Base-by-base conservation (phyloP, 148 eudicot genomes). In the Fagopyrum homotropicum region DNA sequence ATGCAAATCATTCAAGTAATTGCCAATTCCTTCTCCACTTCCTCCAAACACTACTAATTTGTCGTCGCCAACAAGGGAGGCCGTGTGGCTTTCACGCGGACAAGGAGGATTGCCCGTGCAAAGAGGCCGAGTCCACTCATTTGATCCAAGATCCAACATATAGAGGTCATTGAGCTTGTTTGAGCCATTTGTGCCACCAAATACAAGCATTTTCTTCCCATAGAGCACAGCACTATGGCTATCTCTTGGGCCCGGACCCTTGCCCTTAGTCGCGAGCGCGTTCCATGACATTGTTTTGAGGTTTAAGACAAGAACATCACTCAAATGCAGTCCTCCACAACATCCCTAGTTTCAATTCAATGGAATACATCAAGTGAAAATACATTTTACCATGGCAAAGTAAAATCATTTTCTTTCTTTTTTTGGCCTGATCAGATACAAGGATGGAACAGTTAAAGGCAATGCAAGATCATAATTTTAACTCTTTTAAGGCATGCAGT, bases 21-120 rank as follows among this genome's bases (percentile, higher is more conserved):
- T 91, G 0, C 85, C 84, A 6, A 82, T 87, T 7, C 98, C 98
- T 81, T 91, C 97, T 22, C 97, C 97, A 82, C 98, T 94, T 1
- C 98, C 98, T 12, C 98, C 98, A 55, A 94, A 94, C 70, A 94
- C 80, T 29, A 90, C 87, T 63, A 94, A 45, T 68, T 81, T 83
- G 43, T 85, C 88, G 16, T 79, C 90, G 6, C 88, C 84, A 29
- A 91, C 79, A 5, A 90, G 86, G 43, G 89, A 87, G n/a, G 93
- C 90, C 1, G 97, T 90, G 81, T 94, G 98, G 76, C 98, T 94
- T 78, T 94, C 98, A 0, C 98, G 93, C 17, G 97, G 88, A 4
- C 84, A 83, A 26, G 98, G 98, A 2, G 89, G 86, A 4, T 66
- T 54, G 10, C 98, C 98, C 6, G 77, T 74, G 77, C 88, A 91